Base-by-base conservation (phyloP, 805 yeast genomes). In the Ogataea parapolymorpha region DNA sequence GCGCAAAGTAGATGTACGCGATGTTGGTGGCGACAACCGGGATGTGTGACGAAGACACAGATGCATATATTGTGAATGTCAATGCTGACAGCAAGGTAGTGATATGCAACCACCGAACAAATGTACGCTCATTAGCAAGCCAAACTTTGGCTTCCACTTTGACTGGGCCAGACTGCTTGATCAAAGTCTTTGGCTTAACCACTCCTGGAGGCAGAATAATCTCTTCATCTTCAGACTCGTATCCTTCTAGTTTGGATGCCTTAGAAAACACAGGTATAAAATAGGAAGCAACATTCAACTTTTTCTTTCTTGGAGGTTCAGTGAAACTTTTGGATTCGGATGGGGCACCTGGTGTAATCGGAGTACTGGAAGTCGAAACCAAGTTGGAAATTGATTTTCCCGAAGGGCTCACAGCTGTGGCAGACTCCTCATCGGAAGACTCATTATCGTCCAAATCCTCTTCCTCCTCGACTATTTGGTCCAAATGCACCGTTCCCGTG, bases 91-190 rank as follows among this genome's bases (percentile, higher is more conserved):
- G 72, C 59, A 93, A 69, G 0, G 95, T 79, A 11, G 95, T 85
- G 16, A 91, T 91, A 48, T 84, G 89, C 50, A 93, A 71, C 99
- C 99, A 93, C 64, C 95, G 78, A 70, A 87, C 83, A 68, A 90
- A 91, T 3, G 99, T 93, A 63, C 99, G 83, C 68, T 93, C 99
- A 59, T 93, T 93, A 22, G 99, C 99, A 49, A 93, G 73, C 97
- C 98, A 93, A 11, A 93, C 99, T 60, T 93, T 93, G 23, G 98
- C 95, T 68, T 93, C 99, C 44, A 93, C 90, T 65, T 85, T 89
- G 41, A 89, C 78, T 1, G 96, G 93, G 6, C 96, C 96, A 20
- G 90, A 82, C 61, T 89, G 89, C 58, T 90, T 85, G 54, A 91
- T 73, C 65, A 85, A 77, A 24, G 73, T 69, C 18, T 75, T 78